Evolutionary conservation across 495 filamentous ascomycete species (phyloP).

Genomic region (Hypoxylon perforatum): DNA sequence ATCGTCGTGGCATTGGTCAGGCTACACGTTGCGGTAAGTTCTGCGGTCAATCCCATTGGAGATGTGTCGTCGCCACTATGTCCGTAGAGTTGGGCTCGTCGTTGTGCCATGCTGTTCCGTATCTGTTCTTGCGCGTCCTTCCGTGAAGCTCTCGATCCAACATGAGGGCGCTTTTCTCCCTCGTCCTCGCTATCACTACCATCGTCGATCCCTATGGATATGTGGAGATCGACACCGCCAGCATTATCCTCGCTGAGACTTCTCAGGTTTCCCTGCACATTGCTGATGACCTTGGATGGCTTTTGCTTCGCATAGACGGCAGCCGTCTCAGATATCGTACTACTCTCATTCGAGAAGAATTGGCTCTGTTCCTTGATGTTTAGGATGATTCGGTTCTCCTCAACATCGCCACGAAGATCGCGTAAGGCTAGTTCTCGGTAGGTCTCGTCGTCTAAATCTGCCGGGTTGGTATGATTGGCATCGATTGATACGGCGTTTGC

Average conservation of each 20-base stretch:
- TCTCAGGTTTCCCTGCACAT: constrained; percentile 71
- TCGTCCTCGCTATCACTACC: constrained; percentile 77
- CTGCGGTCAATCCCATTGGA: constrained; percentile 71
- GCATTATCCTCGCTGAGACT: constrained; percentile 57
- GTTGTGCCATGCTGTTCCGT: constrained; percentile 60
- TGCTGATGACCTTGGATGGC: constrained; percentile 71
- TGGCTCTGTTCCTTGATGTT: constrained; percentile 86
- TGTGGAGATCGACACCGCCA: constrained; percentile 66
- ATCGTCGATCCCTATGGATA: constrained; percentile 68
- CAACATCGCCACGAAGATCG: constrained; percentile 80
- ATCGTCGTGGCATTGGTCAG: constrained; percentile 92
- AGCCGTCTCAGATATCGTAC: constrained; percentile 64
- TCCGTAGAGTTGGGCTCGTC: constrained; percentile 65
- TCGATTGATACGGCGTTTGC: constrained; percentile 84
- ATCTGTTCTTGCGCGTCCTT: constrained; percentile 67
- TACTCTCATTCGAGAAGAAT: constrained; percentile 76
- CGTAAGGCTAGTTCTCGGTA: constrained; percentile 79
- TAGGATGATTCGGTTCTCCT: constrained; percentile 79
- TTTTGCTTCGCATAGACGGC: constrained; percentile 71
- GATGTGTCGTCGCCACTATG: constrained; percentile 53
- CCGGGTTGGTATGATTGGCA: constrained; percentile 64
- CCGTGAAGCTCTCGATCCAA: constrained; percentile 68
- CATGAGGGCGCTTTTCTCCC: constrained; percentile 60
- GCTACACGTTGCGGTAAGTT: constrained; percentile 76
- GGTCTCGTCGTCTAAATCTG: constrained; percentile 78